Base-by-base conservation (phyloP, 2,329 filamentous ascomycete species). In the Rutstroemia sp. region DNA sequence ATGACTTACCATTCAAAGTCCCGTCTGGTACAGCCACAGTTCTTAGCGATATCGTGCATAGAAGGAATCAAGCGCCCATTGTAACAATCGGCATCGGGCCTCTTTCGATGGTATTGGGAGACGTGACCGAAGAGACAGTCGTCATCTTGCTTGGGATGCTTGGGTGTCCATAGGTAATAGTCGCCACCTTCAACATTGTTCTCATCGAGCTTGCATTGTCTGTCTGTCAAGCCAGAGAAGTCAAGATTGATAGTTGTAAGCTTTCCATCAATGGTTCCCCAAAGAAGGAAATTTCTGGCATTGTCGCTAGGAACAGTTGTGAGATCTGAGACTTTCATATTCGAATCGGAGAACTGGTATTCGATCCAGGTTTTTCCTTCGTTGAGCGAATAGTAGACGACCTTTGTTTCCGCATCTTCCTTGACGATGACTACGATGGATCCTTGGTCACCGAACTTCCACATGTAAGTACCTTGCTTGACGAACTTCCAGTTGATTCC, bases 361-460 rank as follows among this genome's bases (percentile, higher is more conserved):
- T 89, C 80, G 19, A 75, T 73, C 94, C 94, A 99, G 1, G 77
- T 87, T 45, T 81, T 74, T 60, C 95, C 94, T 68, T 92, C 87
- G 67, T 99, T 87, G 10, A 85, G 76, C 16, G 89, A 87, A 73
- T 94, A 96, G 57, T 82, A 83, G 42, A 95, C 73, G 2, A 75
- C 73, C 53, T 88, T 86, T 4, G 87, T 90, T 51, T 82, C 77
- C 52, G 79, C 79, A 14, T 80, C 78, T 57, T 90, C 83, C 67
- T 87, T 82, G 21, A 92, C 91, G 49, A 99, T 86, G 44, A 95
- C 89, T 60, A 97, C 83, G 65, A 97, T 87, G 5, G 90, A 94
- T 27, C 94, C 94, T 70, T 96, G 90, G 65, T 99, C 95, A 57
- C 94, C 95, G 69, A 90, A 96, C 67, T 95, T 89, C 90, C 91